Conservation (phyloP, 257 asterid species). For the Handroanthus guayacan region DNA sequence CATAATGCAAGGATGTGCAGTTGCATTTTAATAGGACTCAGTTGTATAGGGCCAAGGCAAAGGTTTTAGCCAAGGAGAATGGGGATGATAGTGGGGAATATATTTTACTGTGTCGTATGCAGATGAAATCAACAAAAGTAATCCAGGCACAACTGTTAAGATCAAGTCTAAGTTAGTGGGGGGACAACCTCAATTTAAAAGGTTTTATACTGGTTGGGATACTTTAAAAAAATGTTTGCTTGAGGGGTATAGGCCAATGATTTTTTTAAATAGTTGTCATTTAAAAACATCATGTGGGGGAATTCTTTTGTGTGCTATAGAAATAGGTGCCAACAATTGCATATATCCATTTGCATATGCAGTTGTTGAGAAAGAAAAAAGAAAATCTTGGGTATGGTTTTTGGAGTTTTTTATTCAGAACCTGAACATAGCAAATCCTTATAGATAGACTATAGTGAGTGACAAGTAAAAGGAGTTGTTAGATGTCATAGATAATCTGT, state of each 20-base stretch:
- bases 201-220: slow-evolving; percentile 10
- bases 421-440: not conserved
- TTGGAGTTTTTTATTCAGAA: not conserved
- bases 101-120: not conserved
- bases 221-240: not conserved
- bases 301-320: not conserved
- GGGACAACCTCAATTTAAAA: not conserved
- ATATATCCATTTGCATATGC: slow-evolving; percentile 23
- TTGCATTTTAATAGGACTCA: not conserved
- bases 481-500: not conserved
- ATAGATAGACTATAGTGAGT: not conserved
- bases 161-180: not conserved
- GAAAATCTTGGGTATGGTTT: slow-evolving; percentile 5
- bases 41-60: not conserved
- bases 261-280: not conserved
- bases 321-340: not conserved
- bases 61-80: not conserved
- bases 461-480: slow-evolving; percentile 6
- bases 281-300: not conserved
- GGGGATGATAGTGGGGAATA: not conserved
- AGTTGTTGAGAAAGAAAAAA: slow-evolving; percentile 4
- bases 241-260: not conserved
- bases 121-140: not conserved
- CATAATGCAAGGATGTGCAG: not conserved
- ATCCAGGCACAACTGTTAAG: not conserved